Conservation (phyloP, 345 rosid genomes). For the Microcos paniculata region DNA sequence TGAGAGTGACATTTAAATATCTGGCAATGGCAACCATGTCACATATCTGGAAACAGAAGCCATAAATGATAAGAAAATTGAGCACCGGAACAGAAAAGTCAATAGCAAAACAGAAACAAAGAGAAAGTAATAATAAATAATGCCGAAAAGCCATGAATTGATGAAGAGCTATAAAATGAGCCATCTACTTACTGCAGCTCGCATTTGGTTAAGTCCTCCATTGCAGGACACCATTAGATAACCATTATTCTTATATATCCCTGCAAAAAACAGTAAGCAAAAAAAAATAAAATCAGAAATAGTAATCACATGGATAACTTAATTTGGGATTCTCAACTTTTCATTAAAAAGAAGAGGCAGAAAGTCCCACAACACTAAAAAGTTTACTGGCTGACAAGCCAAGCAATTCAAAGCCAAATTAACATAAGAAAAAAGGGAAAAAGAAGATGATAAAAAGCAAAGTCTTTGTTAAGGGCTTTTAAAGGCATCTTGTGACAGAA, state of each 20-base stretch:
- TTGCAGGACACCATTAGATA: conserved; percentile 94
- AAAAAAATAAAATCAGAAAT: neutral
- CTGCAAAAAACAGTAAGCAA: conserved; percentile 36
- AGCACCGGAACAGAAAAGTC: neutral
- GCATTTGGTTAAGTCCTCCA: conserved; percentile 99
- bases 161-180: conserved; percentile 8
- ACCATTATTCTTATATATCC: conserved; percentile 82
- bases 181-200: conserved; percentile 79
- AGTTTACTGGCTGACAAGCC: neutral
- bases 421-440: neutral
- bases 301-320: conserved; percentile 5
- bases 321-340: conserved; percentile 13
- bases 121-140: neutral
- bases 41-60: conserved; percentile 62
- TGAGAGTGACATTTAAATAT: conserved; percentile 81
- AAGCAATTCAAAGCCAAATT: conserved; percentile 13
- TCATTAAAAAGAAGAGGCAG: neutral
- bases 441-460: neutral
- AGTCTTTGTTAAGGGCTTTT: conserved; percentile 5
- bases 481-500: neutral
- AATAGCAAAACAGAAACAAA: neutral
- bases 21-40: conserved; percentile 96
- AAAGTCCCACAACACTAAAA: conserved; percentile 14
- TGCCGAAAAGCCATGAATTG: neutral
- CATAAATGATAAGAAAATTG: conserved; percentile 19